phyloP scores from a whole-genome alignment of 75 land plant genomes.

The Pinus albicaulis region DNA sequence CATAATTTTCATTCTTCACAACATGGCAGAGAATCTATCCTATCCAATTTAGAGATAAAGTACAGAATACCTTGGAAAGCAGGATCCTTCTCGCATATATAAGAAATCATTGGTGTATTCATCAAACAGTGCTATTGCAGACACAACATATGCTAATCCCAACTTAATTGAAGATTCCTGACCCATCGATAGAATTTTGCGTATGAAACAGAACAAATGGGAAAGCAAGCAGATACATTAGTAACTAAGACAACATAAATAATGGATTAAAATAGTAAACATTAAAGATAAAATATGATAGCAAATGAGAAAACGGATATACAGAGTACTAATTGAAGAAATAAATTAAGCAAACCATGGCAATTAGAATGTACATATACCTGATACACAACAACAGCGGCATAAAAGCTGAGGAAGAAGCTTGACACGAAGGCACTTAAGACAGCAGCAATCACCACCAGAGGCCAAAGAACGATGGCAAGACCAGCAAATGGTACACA shows the following conservation, averaged over 20 bases:
- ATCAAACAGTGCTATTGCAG: conserved; percentile 77
- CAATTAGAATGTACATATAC: conserved; percentile 25
- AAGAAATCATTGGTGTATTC: conserved; percentile 92
- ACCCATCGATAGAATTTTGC: conserved; percentile 5
- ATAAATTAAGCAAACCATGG: neutral
- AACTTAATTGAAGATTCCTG: conserved; percentile 64
- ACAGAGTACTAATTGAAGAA: neutral
- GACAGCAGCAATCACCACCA: conserved; percentile 72
- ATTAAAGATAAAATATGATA: neutral
- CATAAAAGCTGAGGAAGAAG: conserved; percentile 75
- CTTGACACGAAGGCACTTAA: conserved; percentile 61
- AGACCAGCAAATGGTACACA: conserved; percentile 99
- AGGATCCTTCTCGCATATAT: conserved; percentile 84
- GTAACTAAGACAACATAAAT: neutral
- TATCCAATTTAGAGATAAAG: neutral
- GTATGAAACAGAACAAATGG: neutral
- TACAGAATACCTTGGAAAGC: conserved; percentile 78
- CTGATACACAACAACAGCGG: conserved; percentile 83
- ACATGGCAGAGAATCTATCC: neutral
- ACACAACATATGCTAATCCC: conserved; percentile 71
- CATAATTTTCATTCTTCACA: neutral
- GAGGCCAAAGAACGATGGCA: conserved; percentile 90
- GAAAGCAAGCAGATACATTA: neutral
- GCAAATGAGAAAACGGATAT: neutral
- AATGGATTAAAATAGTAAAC: neutral